Base-by-base conservation (phyloP, 2,329 filamentous ascomycete genomes). In the Penicillium sp. region DNA sequence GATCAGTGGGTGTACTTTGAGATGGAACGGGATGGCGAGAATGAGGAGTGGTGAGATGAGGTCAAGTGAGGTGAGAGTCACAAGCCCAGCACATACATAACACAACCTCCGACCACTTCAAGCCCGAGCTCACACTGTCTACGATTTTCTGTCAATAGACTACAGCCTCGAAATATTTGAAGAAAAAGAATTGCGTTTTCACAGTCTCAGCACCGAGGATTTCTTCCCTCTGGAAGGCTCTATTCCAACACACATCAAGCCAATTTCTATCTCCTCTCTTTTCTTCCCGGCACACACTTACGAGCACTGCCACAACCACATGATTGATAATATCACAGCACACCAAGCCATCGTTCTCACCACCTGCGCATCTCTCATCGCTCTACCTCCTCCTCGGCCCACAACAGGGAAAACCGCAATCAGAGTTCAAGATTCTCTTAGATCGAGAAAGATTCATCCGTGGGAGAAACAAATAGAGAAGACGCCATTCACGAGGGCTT, bases 401-500 rank as follows among this genome's bases (percentile, higher is more conserved):
- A 51, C 35, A 51, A 39, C 49, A 51, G 46, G 61, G 60, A 65
- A 66, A 66, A 65, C 63, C 65, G 63, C 66, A 68, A 66, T 64
- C 65, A 67, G 63, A 67, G 61, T 63, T 43, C 50, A 51, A 63
- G 59, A 63, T 68, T 67, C 67, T 62, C 66, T 69, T 64, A 60
- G 65, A 70, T 68, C 66, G 61, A 70, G 67, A 72, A 67, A 73
- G 66, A 27, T 72, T 72, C 58, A 73, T 67, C 68, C 67, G 63
- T 66, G 65, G 70, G 69, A 73, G 70, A 60, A 66, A 60, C 55
- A 61, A 74, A 72, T 66, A 76, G 72, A 60, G 56, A 71, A 68
- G 74, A 77, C 75, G 76, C 75, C 75, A 73, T 73, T 75, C 73
- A 69, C 76, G 70, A 77, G 71, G 73, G 22, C 36, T 43, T 53